Evolutionary conservation across 805 yeast species (phyloP).

Genomic region (Crinitomyces ghanaensis): DNA sequence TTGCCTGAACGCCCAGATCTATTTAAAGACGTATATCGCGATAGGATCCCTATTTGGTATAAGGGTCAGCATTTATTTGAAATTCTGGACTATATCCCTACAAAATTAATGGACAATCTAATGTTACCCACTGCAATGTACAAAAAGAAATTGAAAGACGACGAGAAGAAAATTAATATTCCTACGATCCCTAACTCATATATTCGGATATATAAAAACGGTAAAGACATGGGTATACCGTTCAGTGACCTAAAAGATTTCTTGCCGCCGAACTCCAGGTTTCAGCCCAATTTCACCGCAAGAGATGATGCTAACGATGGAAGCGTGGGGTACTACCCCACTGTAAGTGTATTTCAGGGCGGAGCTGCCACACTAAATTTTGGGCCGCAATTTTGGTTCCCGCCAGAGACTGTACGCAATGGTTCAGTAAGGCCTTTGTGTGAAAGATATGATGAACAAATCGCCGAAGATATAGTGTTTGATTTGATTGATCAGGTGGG

Average conservation of each 20-base stretch:
- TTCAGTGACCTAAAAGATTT: constrained; percentile 63
- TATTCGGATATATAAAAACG: constrained; percentile 68
- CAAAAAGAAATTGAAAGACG: constrained; percentile 16
- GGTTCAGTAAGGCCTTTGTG: constrained; percentile 34
- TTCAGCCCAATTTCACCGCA: constrained; percentile 16
- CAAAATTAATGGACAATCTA: constrained; percentile 62
- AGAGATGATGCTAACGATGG: constrained; percentile 53
- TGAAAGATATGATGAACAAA: constrained; percentile 52
- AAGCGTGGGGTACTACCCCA: constrained; percentile 81
- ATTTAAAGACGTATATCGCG: constrained; percentile 46
- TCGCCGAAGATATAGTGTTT: constrained; percentile 72
- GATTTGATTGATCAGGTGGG: constrained; percentile 81
- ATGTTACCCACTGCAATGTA: constrained; percentile 28
- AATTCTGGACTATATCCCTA: constrained; percentile 64
- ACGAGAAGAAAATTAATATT: constrained; percentile 19
- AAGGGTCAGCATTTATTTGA: constrained; percentile 72
- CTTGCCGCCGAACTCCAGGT: constrained; percentile 62
- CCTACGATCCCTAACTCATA: constrained; percentile 33
- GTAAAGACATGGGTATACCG: constrained; percentile 50
- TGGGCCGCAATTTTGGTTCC: constrained; percentile 48
- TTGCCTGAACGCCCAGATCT: constrained; percentile 37
- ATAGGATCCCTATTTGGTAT: constrained; percentile 78
- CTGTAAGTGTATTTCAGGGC: constrained; percentile 67
- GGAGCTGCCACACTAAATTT: constrained; percentile 66
- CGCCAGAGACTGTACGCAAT: constrained; percentile 27